Conservation (phyloP, 139 green algal genomes). For the Chlamydomonas eustigma region DNA sequence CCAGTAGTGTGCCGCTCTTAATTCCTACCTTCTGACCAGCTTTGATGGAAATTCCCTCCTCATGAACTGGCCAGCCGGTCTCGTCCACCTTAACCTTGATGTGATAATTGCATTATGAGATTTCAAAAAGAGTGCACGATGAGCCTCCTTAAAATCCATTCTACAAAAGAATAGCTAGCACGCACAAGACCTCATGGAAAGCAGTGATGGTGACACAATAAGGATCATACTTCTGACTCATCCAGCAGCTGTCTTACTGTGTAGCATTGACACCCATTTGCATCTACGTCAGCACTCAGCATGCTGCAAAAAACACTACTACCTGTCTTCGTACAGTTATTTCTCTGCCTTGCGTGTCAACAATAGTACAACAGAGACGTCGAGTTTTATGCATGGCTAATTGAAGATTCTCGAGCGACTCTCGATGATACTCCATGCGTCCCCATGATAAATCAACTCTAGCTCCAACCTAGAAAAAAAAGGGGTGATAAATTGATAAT, state of each 20-base stretch:
- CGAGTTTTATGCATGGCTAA: conserved; percentile 65
- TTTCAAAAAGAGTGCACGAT: too few species aligned
- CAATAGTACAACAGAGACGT: conserved; percentile 74
- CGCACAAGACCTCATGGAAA: too few species aligned
- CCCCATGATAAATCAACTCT: conserved; percentile 81
- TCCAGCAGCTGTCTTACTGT: too few species aligned
- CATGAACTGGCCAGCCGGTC: conserved; percentile 70
- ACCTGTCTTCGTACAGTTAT: conserved; percentile 63
- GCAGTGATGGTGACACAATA: too few species aligned
- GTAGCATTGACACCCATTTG: too few species aligned
- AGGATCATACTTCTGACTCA: too few species aligned
- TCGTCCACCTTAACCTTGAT: conserved; percentile 51
- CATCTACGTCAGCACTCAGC: too few species aligned
- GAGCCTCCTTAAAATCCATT: too few species aligned
- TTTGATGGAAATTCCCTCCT: conserved; percentile 39
- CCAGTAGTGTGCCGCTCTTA: too few species aligned
- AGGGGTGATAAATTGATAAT: not conserved
- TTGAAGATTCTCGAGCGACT: conserved; percentile 65
- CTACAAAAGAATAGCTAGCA: too few species aligned
- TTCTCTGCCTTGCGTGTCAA: conserved; percentile 78
- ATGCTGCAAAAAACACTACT: too few species aligned
- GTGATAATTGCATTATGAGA: too few species aligned
- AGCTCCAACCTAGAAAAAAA: conserved; percentile 8
- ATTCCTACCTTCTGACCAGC: conserved; percentile 34
- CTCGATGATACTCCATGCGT: conserved; percentile 66